phyloP scores from a whole-genome alignment of 2,329 filamentous ascomycete genomes.

The Nothophoma quercina region DNA sequence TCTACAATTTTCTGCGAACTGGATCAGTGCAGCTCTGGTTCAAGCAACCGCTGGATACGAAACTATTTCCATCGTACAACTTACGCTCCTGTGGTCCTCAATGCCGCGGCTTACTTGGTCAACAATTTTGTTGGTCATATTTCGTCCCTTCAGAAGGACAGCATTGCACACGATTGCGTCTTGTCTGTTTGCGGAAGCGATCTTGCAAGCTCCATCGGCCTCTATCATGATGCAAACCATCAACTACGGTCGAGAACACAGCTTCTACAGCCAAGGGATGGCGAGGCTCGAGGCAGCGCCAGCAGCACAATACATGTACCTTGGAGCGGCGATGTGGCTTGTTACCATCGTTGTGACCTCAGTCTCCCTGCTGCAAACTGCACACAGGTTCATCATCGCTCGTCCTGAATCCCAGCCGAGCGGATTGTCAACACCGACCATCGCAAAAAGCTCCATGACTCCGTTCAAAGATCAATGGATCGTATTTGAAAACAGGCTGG shows the following conservation, averaged over 20 bases:
- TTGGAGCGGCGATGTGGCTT: slow-evolving; percentile 40
- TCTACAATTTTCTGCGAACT: slow-evolving; percentile 33
- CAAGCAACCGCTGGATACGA: slow-evolving; percentile 31
- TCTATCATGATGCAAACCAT: slow-evolving; percentile 36
- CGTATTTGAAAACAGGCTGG: slow-evolving; percentile 13
- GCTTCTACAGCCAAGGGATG: slow-evolving; percentile 34
- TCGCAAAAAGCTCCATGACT: slow-evolving; percentile 5
- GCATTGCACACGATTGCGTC: slow-evolving; percentile 22
- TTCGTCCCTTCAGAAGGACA: slow-evolving; percentile 17
- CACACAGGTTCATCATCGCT: background rate
- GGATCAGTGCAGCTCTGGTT: slow-evolving; percentile 31
- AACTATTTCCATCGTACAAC: slow-evolving; percentile 26
- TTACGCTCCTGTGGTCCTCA: slow-evolving; percentile 44
- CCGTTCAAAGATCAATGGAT: slow-evolving; percentile 5
- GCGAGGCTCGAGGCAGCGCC: slow-evolving; percentile 15
- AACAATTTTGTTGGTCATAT: slow-evolving; percentile 22
- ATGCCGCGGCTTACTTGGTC: slow-evolving; percentile 42
- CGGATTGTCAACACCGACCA: slow-evolving; percentile 6
- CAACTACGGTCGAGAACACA: slow-evolving; percentile 37
- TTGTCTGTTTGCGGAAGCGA: slow-evolving; percentile 33
- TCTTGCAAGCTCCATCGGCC: slow-evolving; percentile 34
- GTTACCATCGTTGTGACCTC: slow-evolving; percentile 16
- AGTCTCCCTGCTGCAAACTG: slow-evolving; percentile 10
- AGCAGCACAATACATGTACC: slow-evolving; percentile 39
- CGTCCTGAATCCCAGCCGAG: slow-evolving; percentile 6